Conservation (phyloP, 164 flowering plant species). For the Nymphaea thermarum region DNA sequence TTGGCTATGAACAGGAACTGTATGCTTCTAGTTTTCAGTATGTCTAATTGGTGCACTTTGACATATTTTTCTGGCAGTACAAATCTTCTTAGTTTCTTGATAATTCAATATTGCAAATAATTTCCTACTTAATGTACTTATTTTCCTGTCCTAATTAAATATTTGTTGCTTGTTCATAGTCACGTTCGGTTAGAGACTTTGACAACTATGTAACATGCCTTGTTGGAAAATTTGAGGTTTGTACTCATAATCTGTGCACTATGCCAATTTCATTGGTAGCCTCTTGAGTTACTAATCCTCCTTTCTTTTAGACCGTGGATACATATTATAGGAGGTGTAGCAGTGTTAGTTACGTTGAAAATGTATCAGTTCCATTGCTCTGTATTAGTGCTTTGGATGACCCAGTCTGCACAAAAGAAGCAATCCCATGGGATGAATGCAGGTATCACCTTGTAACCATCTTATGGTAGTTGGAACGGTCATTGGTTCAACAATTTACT, state of each 20-base stretch:
- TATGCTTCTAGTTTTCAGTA: too few relatives aligned
- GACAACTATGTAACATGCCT: conserved; percentile 79
- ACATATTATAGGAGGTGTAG: conserved; percentile 77
- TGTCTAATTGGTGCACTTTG: too few relatives aligned
- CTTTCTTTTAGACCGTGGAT: conserved; percentile 66
- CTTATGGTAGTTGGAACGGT: neutral
- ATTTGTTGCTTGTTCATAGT: conserved; percentile 21
- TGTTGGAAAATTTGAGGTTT: conserved; percentile 88
- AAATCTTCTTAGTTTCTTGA: too few relatives aligned
- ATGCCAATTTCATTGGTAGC: neutral
- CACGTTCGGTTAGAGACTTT: conserved; percentile 84
- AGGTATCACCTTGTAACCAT: conserved; percentile 25
- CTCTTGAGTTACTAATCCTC: conserved; percentile 10
- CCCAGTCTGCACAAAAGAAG: conserved; percentile 90
- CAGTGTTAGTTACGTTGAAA: conserved; percentile 55
- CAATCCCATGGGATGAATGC: conserved; percentile 99
- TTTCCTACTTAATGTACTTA: too few relatives aligned
- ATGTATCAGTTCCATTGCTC: conserved; percentile 78
- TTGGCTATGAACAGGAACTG: too few relatives aligned
- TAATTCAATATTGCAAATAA: too few relatives aligned
- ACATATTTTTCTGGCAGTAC: too few relatives aligned
- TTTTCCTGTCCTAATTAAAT: neutral
- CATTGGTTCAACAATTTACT: too few relatives aligned
- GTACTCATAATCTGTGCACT: neutral
- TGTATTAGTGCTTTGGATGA: conserved; percentile 94